Conservation (phyloP, 2,329 filamentous ascomycete genomes). For the Fusarium nygamai region DNA sequence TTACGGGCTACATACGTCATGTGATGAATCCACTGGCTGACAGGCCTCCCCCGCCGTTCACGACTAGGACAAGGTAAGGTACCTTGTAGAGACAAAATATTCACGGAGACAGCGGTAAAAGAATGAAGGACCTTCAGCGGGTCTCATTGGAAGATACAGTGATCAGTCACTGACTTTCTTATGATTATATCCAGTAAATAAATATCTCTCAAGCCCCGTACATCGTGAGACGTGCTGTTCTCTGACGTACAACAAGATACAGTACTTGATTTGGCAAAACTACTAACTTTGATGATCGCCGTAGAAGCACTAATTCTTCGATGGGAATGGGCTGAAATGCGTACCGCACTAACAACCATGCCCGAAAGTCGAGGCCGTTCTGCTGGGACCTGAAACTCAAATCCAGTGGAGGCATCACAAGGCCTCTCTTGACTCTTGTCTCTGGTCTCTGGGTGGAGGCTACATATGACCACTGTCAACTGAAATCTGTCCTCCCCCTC, state of each 20-base stretch:
- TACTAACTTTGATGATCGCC: background rate
- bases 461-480: slow-evolving; percentile 6
- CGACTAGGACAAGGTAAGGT: background rate
- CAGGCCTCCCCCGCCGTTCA: slow-evolving; percentile 17
- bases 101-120: background rate
- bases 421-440: background rate
- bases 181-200: background rate
- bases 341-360: background rate
- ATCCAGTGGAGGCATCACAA: slow-evolving; percentile 11
- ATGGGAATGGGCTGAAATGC: background rate
- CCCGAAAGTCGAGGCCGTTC: background rate
- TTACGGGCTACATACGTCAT: slow-evolving; percentile 35
- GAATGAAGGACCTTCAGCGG: slow-evolving; percentile 3
- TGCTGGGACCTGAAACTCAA: slow-evolving; percentile 11
- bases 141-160: background rate
- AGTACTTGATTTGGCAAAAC: background rate
- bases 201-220: background rate
- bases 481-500: slow-evolving; percentile 19
- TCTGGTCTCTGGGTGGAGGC: background rate
- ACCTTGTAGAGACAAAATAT: background rate
- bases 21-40: slow-evolving; percentile 37
- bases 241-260: background rate
- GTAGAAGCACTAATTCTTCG: slow-evolving; percentile 1
- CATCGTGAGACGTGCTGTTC: background rate
- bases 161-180: background rate